These are phyloP conservation scores for Thermoascus crustaceus DNA, from an alignment of 2,329 filamentous ascomycete genomes.

Conservation along the genomic window DNA sequence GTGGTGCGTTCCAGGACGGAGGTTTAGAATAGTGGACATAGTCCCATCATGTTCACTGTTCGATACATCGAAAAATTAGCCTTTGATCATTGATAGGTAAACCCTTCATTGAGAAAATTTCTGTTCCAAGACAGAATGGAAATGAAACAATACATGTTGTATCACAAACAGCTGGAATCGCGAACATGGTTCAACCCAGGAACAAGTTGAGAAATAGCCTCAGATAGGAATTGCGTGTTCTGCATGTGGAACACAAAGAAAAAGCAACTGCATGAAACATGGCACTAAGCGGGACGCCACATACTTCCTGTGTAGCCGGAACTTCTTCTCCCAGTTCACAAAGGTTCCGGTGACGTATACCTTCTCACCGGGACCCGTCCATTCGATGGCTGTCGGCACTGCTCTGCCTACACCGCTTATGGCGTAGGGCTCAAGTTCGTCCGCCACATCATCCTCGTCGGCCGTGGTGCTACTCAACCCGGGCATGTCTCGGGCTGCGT, in stretches of 20 bases:
- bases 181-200: too few species aligned
- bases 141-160: too few species aligned
- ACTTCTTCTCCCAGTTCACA: conserved; percentile 95
- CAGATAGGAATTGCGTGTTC: conserved; percentile 3
- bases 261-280: too few species aligned
- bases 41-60: conserved; percentile 45
- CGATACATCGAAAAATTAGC: conserved; percentile 4
- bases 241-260: not conserved
- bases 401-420: conserved; percentile 67
- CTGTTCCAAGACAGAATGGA: too few species aligned
- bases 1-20: conserved; percentile 91
- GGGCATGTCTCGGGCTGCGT: conserved; percentile 48
- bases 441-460: conserved; percentile 67
- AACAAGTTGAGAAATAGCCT: too few species aligned
- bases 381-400: conserved; percentile 78
- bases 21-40: conserved; percentile 69
- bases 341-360: conserved; percentile 97
- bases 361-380: conserved; percentile 74
- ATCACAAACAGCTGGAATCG: too few species aligned
- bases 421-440: conserved; percentile 58
- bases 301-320: conserved; percentile 76
- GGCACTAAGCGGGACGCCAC: conserved; percentile 38
- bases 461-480: conserved; percentile 47
- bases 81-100: conserved; percentile 8
- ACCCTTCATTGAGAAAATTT: too few species aligned